Conservation (phyloP, 768 basidiomycete species). For the Lactarius evosmus region DNA sequence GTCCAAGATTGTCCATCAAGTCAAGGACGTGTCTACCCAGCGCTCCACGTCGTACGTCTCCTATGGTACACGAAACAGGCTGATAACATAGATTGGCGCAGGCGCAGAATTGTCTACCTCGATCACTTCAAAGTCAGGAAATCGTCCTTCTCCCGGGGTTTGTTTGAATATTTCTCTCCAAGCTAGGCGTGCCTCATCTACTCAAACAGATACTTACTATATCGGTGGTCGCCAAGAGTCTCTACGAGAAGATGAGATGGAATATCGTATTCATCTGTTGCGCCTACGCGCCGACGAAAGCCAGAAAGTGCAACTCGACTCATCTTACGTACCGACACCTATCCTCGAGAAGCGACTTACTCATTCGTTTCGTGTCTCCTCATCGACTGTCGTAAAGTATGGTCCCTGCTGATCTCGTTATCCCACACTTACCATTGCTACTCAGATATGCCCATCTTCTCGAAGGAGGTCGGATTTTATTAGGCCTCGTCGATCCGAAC, state of each 20-base stretch:
- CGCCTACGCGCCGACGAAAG: conserved; percentile 4
- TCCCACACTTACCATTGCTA: neutral
- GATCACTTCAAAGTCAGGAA: neutral
- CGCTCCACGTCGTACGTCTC: neutral
- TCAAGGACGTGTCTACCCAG: neutral
- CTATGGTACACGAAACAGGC: neutral
- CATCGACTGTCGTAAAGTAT: neutral
- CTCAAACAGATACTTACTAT: neutral
- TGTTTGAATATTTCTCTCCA: neutral
- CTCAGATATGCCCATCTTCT: conserved; percentile 6
- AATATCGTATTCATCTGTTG: neutral
- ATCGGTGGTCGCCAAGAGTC: neutral
- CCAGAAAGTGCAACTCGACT: conserved; percentile 13
- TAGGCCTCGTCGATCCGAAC: neutral
- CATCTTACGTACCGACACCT: conserved; percentile 3
- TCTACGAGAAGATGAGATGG: neutral
- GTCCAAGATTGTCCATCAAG: neutral
- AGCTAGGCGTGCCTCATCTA: neutral
- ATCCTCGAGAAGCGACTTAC: neutral
- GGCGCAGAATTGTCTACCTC: neutral
- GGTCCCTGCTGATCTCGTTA: neutral
- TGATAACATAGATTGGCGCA: neutral
- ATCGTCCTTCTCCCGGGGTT: neutral
- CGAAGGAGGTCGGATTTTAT: conserved; percentile 4
- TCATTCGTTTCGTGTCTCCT: neutral